Evolutionary conservation across 805 yeast species (phyloP).

Genomic region (Metschnikowia santaceciliae): DNA sequence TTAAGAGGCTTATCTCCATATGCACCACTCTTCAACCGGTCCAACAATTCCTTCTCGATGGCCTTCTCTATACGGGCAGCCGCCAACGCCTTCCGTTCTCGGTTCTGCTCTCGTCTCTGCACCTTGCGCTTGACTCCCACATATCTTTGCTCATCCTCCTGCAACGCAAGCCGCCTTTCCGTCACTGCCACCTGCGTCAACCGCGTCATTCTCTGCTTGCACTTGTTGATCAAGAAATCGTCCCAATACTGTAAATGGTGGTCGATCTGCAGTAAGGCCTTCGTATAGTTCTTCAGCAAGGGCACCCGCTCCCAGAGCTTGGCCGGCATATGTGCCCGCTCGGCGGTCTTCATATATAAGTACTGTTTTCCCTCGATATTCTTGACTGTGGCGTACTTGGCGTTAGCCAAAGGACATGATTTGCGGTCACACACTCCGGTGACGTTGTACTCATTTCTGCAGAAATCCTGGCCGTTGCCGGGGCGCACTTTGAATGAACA

Average conservation of each 20-base stretch:
- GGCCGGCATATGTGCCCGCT: conserved; percentile 93
- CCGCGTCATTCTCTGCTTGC: conserved; percentile 93
- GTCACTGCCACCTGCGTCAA: conserved; percentile 93
- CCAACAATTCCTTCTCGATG: conserved; percentile 91
- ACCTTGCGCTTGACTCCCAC: conserved; percentile 94
- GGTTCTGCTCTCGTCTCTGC: conserved; percentile 85
- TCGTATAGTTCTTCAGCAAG: conserved; percentile 81
- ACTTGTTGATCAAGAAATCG: conserved; percentile 82
- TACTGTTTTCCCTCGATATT: conserved; percentile 75
- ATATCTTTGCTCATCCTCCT: conserved; percentile 88
- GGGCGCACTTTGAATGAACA: conserved; percentile 93
- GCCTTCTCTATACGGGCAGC: conserved; percentile 97
- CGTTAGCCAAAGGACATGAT: conserved; percentile 95
- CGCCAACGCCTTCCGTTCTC: conserved; percentile 94
- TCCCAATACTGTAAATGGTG: conserved; percentile 90
- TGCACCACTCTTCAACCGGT: conserved; percentile 94
- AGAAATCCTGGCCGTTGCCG: conserved; percentile 84
- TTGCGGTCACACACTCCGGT: conserved; percentile 90
- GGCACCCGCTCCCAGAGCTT: conserved; percentile 93
- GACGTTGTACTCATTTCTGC: conserved; percentile 94
- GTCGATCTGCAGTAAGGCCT: conserved; percentile 86
- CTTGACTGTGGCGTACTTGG: conserved; percentile 84
- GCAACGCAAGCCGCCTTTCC: conserved; percentile 86
- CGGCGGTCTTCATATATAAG: conserved; percentile 94
- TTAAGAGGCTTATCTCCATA: conserved; percentile 97